Conservation (phyloP, 257 asterid genomes). For the Solanum peruvianum region DNA sequence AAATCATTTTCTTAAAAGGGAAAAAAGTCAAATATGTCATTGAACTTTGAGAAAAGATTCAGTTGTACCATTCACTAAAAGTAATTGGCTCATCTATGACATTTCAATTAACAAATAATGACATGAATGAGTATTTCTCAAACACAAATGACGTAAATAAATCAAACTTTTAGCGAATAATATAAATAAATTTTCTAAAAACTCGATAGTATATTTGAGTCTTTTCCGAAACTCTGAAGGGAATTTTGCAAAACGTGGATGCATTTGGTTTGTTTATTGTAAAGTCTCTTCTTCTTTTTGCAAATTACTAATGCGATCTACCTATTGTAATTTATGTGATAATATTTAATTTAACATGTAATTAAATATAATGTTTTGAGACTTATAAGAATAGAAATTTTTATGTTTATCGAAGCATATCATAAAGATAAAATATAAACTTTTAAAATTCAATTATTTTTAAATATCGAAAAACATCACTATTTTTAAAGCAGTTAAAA, state of each 20-base stretch:
- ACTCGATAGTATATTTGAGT: too few relatives aligned
- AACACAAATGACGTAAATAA: accelerated
- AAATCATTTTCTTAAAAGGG: too few relatives aligned
- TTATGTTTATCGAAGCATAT: background rate
- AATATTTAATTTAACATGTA: accelerated
- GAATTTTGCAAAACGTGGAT: background rate
- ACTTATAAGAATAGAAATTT: background rate
- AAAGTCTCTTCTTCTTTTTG: too few relatives aligned
- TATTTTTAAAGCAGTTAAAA: too few relatives aligned
- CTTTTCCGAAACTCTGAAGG: too few relatives aligned
- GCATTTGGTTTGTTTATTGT: background rate
- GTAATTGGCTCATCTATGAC: too few relatives aligned
- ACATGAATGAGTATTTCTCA: accelerated
- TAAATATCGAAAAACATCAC: background rate
- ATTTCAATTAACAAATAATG: too few relatives aligned
- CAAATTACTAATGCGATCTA: accelerated
- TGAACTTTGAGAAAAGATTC: accelerated
- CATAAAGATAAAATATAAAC: background rate
- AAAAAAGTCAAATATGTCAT: too few relatives aligned
- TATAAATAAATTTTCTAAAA: too few relatives aligned
- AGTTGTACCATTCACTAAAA: too few relatives aligned
- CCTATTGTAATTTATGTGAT: background rate
- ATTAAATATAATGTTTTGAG: background rate
- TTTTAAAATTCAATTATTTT: background rate
- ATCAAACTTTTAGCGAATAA: too few relatives aligned